Conservation (phyloP, 768 basidiomycete genomes). For the Exsudoporus frostii region DNA sequence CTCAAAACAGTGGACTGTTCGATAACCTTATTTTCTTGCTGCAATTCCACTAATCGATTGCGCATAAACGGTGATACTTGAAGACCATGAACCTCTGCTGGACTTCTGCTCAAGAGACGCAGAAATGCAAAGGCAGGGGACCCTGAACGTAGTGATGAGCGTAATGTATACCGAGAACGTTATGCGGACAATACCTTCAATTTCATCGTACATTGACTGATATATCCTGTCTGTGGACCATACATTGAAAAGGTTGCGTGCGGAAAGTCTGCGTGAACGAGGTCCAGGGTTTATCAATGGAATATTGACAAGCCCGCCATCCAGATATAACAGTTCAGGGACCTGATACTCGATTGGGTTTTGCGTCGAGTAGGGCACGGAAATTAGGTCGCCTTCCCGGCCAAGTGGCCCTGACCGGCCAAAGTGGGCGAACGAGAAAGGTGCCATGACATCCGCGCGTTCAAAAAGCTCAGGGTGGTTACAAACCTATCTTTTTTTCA, state of each 20-base stretch:
- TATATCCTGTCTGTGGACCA: constrained; percentile 86
- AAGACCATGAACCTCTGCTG: constrained; percentile 62
- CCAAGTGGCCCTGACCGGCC: constrained; percentile 77
- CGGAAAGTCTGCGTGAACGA: constrained; percentile 50
- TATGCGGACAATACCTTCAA: constrained; percentile 43
- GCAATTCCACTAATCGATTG: constrained; percentile 47
- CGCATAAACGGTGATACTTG: constrained; percentile 60
- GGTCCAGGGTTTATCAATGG: constrained; percentile 52
- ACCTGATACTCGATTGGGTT: constrained; percentile 81
- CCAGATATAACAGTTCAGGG: constrained; percentile 73
- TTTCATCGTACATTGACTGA: constrained; percentile 56
- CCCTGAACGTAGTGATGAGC: constrained; percentile 34
- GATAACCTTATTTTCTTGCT: constrained; percentile 39
- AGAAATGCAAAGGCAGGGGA: constrained; percentile 73
- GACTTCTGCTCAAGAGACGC: constrained; percentile 58
- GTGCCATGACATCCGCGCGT: constrained; percentile 91
- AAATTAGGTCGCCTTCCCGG: constrained; percentile 84
- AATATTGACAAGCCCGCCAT: constrained; percentile 68
- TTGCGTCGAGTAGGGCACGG: constrained; percentile 79
- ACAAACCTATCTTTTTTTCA: constrained; percentile 61
- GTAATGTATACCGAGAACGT: neutral
- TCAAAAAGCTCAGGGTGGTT: constrained; percentile 99
- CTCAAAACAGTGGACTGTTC: constrained; percentile 43
- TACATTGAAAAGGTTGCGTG: constrained; percentile 78
- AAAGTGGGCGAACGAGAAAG: constrained; percentile 85